These are phyloP conservation scores for Cladobotryum mycophilum DNA, from an alignment of 2,329 filamentous ascomycete species.

Conservation along the genomic window DNA sequence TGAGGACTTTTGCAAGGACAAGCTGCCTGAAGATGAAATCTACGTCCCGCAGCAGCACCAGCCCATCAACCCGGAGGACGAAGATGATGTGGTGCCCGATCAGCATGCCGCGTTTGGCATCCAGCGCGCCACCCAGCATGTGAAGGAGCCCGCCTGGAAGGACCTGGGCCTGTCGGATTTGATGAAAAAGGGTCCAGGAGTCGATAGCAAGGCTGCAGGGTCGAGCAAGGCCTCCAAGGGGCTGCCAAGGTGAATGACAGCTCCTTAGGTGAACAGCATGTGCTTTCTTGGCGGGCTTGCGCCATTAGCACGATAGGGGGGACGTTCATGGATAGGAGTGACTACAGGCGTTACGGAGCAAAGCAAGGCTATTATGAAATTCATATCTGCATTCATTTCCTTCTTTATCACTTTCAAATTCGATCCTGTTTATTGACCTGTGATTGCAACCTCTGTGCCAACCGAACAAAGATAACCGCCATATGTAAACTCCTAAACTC, in stretches of 20 bases:
- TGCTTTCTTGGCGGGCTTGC: background rate
- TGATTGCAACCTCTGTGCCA: background rate
- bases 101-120: conserved; percentile 86
- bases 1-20: conserved; percentile 68
- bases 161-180: conserved; percentile 68
- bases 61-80: conserved; percentile 79
- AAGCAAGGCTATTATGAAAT: too few species aligned
- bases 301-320: background rate
- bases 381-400: background rate
- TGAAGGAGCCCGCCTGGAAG: conserved; percentile 68
- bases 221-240: conserved; percentile 10
- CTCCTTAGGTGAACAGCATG: background rate
- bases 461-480: background rate
- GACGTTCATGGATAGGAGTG: too few species aligned
- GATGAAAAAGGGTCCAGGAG: conserved; percentile 55
- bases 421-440: background rate
- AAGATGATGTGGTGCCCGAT: conserved; percentile 82
- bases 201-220: conserved; percentile 8
- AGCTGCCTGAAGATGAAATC: conserved; percentile 69
- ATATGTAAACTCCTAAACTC: conserved; percentile 17
- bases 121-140: conserved; percentile 68
- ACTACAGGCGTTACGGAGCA: conserved; percentile 1
- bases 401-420: background rate
- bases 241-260: conserved; percentile 17
- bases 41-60: conserved; percentile 75